Evolutionary conservation across 768 basidiomycete species (phyloP), one percentile per base, ranked within the genome.

Genomic region (Crassisporium funariophilum): DNA sequence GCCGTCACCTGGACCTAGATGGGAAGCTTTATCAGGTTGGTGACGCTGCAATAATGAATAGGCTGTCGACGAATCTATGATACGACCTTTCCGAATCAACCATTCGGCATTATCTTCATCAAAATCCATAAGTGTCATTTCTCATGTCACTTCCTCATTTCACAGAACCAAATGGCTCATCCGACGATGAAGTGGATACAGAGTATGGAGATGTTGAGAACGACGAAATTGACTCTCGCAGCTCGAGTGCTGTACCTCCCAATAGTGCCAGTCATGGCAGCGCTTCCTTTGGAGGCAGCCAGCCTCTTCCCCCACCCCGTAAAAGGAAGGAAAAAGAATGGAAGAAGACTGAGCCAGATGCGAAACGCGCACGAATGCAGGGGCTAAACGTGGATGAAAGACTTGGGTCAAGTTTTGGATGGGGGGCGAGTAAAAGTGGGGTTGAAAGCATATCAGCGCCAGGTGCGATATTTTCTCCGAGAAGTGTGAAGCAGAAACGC

Each of bases 1-100:
- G 10, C 44, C 44, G 13, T 46, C 44, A 7, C 44, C 44, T 16
- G 44, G 44, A 6, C 44, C 44, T 35, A 20, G 21, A 24, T 46
- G 44, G 44, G 44, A 46, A 20, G 44, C 44, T 29, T 37, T 46
- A 4, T n/a, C 35, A 27, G 35, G 36, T 36, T 13, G n/a, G 17
- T 22, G 23, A 22, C 2, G 13, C 8, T 24, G 3, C 16, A 23
- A 46, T 27, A 3, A 9, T 36, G 20, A 15, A 13, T 15, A 36
- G 15, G 1, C 5, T 23, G n/a, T 25, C 36, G 20, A n/a, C 17
- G 4, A 19, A 12, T 15, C 17, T 19, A 3, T 35, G 25, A 9
- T n/a, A 23, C 33, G 22, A 24, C 27, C 44, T 22, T 31, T 17
- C 27, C n/a, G n/a, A 34, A 34, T 44, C n/a, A n/a, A n/a, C n/a